Conservation (phyloP, 164 flowering plant species). For the Kingdonia uniflora region DNA sequence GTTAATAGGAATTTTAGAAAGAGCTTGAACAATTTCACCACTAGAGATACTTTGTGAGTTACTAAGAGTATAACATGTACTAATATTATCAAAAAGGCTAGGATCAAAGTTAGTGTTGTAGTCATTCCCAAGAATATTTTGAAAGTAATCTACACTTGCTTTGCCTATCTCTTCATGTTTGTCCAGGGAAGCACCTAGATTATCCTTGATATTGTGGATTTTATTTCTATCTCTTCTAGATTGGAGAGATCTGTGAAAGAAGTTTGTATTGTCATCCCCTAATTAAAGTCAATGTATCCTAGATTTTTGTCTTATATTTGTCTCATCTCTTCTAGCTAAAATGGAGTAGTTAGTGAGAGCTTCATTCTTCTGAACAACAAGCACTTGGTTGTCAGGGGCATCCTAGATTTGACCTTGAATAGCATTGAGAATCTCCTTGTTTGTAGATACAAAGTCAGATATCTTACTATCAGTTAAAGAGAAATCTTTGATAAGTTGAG, state of each 20-base stretch:
- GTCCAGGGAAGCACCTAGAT: too few relatives aligned
- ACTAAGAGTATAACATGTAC: too few relatives aligned
- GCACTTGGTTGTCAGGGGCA: not conserved
- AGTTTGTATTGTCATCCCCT: not conserved
- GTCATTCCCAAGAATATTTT: too few relatives aligned
- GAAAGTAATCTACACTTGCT: not conserved
- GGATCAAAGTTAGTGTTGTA: too few relatives aligned
- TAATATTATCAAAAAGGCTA: too few relatives aligned
- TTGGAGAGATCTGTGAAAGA: not conserved
- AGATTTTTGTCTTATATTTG: not conserved
- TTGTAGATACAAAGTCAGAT: not conserved
- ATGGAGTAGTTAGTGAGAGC: not conserved
- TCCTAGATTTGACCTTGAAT: not conserved
- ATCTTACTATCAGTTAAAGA: too few relatives aligned
- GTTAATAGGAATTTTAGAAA: too few relatives aligned
- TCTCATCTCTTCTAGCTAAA: not conserved
- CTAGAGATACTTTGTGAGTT: too few relatives aligned
- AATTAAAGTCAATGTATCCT: not conserved
- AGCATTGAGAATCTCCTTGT: not conserved
- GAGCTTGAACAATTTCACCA: too few relatives aligned
- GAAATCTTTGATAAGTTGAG: not conserved
- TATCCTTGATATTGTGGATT: too few relatives aligned
- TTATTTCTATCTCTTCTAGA: not conserved
- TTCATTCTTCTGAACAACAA: too few relatives aligned
- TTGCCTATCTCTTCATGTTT: too few relatives aligned